Conservation (phyloP, 2,329 filamentous ascomycete species). For the Epichloe coenophiala region DNA sequence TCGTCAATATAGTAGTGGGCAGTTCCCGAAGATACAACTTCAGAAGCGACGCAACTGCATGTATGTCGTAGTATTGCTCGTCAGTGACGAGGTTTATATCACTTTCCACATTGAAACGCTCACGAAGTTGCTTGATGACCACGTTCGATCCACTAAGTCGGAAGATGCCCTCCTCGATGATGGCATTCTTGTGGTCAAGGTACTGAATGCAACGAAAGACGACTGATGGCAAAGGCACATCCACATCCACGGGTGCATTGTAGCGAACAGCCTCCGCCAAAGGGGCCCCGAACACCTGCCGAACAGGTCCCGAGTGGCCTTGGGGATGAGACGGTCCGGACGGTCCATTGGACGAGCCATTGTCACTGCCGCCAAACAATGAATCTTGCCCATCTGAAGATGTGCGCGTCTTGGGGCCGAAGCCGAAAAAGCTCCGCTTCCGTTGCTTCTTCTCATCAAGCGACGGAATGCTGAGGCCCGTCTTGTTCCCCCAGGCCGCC, state of each 20-base stretch:
- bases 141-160: conserved; percentile 92
- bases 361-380: conserved; percentile 35
- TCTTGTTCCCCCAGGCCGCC: conserved; percentile 74
- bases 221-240: conserved; percentile 73
- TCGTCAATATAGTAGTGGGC: conserved; percentile 78
- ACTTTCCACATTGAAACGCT: conserved; percentile 86
- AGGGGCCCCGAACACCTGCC: conserved; percentile 72
- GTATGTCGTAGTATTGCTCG: conserved; percentile 83
- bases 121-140: conserved; percentile 78
- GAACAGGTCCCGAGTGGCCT: conserved; percentile 38
- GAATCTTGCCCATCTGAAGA: conserved; percentile 46
- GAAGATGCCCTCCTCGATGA: conserved; percentile 88
- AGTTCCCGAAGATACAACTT: conserved; percentile 91
- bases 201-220: conserved; percentile 95
- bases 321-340: conserved; percentile 19
- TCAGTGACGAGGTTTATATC: conserved; percentile 79
- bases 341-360: conserved; percentile 26
- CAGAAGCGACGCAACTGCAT: conserved; percentile 84
- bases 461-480: conserved; percentile 33
- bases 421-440: conserved; percentile 67
- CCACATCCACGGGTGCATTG: conserved; percentile 58
- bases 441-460: conserved; percentile 65
- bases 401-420: conserved; percentile 45
- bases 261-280: conserved; percentile 76
- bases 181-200: conserved; percentile 67